Base-by-base conservation (phyloP, 2,329 filamentous ascomycete species). In the Fusarium sp. region DNA sequence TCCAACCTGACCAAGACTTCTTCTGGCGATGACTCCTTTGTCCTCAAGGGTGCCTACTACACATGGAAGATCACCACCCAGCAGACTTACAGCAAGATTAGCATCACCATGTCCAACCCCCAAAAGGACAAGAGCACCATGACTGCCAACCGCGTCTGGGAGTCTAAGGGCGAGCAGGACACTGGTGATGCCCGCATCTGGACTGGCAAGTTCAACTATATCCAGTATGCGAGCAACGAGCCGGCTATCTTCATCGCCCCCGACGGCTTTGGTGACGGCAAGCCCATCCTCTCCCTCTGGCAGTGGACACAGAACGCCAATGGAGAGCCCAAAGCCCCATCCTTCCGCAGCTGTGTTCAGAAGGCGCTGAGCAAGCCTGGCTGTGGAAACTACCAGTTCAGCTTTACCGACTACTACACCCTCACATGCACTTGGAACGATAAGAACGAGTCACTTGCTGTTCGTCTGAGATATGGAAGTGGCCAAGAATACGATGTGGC, bases 151-250 rank as follows among this genome's bases (percentile, higher is more conserved):
- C 67, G 73, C 0, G 50, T 73, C 37, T 77, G 70, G 68, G 32
- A 75, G 39, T 66, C 75, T 20, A 11, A 76, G 0, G 10, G 57
- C 14, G 71, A 75, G 1, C 63, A 50, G 34, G 20, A 52, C 1
- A 73, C 63, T 11, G 67, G 43, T 0, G 50, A 50, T 2, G 35
- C 41, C 0, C 64, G 75, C 2, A 64, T 77, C 2, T 77, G 75
- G 75, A 76, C 75, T 10, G 75, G 76, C 10, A 77, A 77, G 57
- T 56, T 75, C 64, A 75, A 70, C 41, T 77, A 69, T 66, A 3
- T 57, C 2, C 10, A 34, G 2, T 75, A 64, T 34, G 69, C 75
- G 0, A 37, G 5, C 6, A 27, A 77, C 1, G 76, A 77, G 56
- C 27, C 37, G 0, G 71, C 71, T 25, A 75, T 77, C 6, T 77